These are phyloP conservation scores for Dictyostelium citrinum DNA, from an alignment of 78 protist species.

Conservation along the genomic window DNA sequence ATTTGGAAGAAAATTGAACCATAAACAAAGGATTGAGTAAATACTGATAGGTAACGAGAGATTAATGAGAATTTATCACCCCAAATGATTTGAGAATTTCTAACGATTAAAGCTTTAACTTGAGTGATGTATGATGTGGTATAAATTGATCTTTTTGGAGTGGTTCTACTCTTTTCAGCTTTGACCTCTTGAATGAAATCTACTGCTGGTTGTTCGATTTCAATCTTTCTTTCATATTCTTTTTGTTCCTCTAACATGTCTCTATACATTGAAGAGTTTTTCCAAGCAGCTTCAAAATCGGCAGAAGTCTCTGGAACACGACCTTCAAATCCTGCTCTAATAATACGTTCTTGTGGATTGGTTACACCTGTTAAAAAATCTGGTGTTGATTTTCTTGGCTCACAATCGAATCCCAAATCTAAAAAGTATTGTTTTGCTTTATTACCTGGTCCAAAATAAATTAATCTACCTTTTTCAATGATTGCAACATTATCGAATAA, in stretches of 20 bases:
- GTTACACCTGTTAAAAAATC: conserved; percentile 69
- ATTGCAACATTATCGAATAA: conserved; percentile 35
- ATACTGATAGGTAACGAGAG: neutral
- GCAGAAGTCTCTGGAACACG: conserved; percentile 53
- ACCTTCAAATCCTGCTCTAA: conserved; percentile 53
- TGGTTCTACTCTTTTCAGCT: conserved; percentile 26
- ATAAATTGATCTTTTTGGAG: conserved; percentile 1
- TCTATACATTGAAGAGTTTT: neutral
- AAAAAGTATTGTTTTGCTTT: conserved; percentile 59
- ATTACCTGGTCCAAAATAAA: conserved; percentile 59
- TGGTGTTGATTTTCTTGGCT: neutral
- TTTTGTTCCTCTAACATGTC: neutral
- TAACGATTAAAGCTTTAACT: conserved; percentile 13
- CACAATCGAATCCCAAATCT: conserved; percentile 60
- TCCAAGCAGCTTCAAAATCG: conserved; percentile 54
- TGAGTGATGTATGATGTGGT: conserved; percentile 8
- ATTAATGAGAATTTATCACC: conserved; percentile 25
- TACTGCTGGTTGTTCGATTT: conserved; percentile 7
- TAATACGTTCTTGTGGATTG: conserved; percentile 54
- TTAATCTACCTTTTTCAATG: neutral
- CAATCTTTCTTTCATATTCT: conserved; percentile 23
- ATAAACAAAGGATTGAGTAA: conserved; percentile 29
- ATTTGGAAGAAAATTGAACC: conserved; percentile 29
- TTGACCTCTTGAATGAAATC: conserved; percentile 25
- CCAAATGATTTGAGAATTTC: conserved; percentile 32